These are phyloP conservation scores for Lyophyllum semitale DNA, from an alignment of 768 basidiomycete species.

Conservation along the genomic window DNA sequence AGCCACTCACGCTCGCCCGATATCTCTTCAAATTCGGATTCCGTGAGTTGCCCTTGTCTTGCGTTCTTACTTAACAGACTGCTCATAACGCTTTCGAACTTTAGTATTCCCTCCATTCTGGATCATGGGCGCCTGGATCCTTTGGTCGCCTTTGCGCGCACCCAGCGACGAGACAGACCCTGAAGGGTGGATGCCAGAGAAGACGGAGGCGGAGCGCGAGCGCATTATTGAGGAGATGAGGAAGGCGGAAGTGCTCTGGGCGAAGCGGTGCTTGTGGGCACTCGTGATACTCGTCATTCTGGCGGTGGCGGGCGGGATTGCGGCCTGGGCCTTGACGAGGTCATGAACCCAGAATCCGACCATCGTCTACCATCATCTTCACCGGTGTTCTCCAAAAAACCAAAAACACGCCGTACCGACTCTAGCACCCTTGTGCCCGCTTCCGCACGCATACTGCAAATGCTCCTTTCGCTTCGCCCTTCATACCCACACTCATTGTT, in stretches of 20 bases:
- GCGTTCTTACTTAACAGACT: neutral
- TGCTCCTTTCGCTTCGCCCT: neutral
- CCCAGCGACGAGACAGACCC: constrained; percentile 28
- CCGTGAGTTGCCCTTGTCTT: constrained; percentile 37
- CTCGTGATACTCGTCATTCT: constrained; percentile 46
- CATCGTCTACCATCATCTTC: neutral
- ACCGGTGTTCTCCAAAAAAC: neutral
- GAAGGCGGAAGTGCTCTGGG: constrained; percentile 55
- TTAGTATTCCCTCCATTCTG: constrained; percentile 66
- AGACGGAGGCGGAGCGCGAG: constrained; percentile 51
- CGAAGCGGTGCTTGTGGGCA: constrained; percentile 55
- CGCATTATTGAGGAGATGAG: constrained; percentile 49
- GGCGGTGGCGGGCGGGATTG: constrained; percentile 29
- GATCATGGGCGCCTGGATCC: constrained; percentile 58
- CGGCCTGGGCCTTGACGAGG: constrained; percentile 31
- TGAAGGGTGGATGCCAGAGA: constrained; percentile 54
- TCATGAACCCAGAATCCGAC: constrained; percentile 14
- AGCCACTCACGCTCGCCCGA: constrained; percentile 58
- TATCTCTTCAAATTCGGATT: constrained; percentile 68
- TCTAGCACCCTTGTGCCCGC: neutral
- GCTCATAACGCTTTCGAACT: constrained; percentile 5
- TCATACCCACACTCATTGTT: neutral
- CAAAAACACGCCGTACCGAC: neutral
- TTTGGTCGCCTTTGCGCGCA: constrained; percentile 52
- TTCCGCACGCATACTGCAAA: neutral